Base-by-base conservation (phyloP, 805 yeast species). In the Metschnikowia rubicola region DNA sequence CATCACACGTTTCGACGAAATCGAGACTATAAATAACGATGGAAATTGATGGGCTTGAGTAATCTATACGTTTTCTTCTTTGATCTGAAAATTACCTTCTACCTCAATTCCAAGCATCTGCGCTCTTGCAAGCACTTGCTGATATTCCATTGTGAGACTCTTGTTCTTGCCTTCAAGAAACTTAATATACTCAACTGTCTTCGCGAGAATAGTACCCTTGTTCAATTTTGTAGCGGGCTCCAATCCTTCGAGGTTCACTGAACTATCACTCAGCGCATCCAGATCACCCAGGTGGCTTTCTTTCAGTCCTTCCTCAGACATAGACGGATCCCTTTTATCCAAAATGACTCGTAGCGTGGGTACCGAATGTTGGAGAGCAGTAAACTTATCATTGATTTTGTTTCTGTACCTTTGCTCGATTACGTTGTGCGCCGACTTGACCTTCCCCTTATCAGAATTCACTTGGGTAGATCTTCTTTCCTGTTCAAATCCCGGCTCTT, bases 101-200 rank as follows among this genome's bases (percentile, higher is more conserved):
- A 19, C 31, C 9, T 30, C 39, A 15, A 41, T 40, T 10, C 75
- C 75, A 47, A 71, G 52, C 67, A 68, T 56, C 41, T 56, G 56
- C 4, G 75, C 75, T 48, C 66, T 62, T 34, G 59, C 54, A 19
- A 66, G 37, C 41, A 85, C 65, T 44, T 77, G 77, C 35, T 74
- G 69, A 46, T 82, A 70, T 62, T 86, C 89, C 51, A 70, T 62
- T 43, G 62, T 60, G 56, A 87, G 67, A 32, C 67, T 62, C 3
- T 64, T 62, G 56, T 85, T 86, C 51, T 83, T 79, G 45, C 67
- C 61, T 62, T 87, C 90, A 53, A 87, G 68, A 61, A 86, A 89
- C 58, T 76, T 73, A 59, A 87, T 87, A 63, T 88, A 88, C 65
- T 87, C 95, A 1, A 88, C 83, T 8, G 91, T 88, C 59, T 87